These are phyloP conservation scores for Leccinum boreale DNA, from an alignment of 768 basidiomycete species.

Conservation along the genomic window DNA sequence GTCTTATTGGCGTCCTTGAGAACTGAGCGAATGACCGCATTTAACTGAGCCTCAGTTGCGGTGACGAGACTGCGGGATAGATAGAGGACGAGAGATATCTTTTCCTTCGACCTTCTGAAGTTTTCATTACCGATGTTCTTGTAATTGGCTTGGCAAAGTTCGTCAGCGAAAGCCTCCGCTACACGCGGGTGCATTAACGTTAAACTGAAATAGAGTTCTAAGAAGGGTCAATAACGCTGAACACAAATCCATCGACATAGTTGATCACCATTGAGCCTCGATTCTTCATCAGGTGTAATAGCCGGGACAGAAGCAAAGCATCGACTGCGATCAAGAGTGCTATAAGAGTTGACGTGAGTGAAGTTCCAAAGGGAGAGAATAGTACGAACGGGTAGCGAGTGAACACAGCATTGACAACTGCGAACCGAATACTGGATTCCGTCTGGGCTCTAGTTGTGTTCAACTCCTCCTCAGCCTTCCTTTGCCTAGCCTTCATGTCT, in stretches of 20 bases:
- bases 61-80: slow-evolving; percentile 13
- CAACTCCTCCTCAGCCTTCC: slow-evolving; percentile 12
- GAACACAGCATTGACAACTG: slow-evolving; percentile 28
- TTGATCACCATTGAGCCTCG: slow-evolving; percentile 10
- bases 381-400: slow-evolving; percentile 19
- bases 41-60: slow-evolving; percentile 12
- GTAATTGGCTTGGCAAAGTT: slow-evolving; percentile 13
- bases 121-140: slow-evolving; percentile 15
- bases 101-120: slow-evolving; percentile 25
- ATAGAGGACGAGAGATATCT: slow-evolving; percentile 17
- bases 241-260: not conserved
- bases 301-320: slow-evolving; percentile 12
- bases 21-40: slow-evolving; percentile 13
- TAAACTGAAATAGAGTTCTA: slow-evolving; percentile 19
- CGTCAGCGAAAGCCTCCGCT: slow-evolving; percentile 17
- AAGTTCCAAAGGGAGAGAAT: not conserved
- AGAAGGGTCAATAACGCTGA: not conserved
- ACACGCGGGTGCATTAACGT: slow-evolving; percentile 16
- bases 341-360: not conserved
- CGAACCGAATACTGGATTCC: slow-evolving; percentile 20
- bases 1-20: slow-evolving; percentile 12
- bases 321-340: slow-evolving; percentile 17
- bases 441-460: slow-evolving; percentile 9
- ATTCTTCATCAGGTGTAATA: slow-evolving; percentile 15
- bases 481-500: slow-evolving; percentile 4